Evolutionary conservation across 345 rosid genomes (phyloP), one percentile per base, ranked within the genome.

Genomic region (Eucalyptus dawsonii): DNA sequence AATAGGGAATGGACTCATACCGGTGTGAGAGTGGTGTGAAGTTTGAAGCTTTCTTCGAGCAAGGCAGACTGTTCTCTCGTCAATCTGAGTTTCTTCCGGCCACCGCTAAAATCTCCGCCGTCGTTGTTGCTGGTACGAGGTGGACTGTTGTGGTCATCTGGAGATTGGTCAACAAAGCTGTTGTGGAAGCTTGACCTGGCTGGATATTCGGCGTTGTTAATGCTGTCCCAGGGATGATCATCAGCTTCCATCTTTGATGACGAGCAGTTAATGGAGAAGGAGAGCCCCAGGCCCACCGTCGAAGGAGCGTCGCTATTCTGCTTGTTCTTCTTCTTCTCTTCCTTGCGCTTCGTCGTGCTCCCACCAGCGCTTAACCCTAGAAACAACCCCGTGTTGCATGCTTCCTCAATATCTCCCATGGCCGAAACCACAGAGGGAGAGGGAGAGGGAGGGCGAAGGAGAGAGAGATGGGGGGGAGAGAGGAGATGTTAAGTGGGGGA

Each of bases 61-160:
- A 92, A 87, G 15, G 87, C 47, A 10, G 93, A 89, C 81, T 93
- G 95, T 5, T 94, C 92, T 88, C 90, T 91, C 6, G 93, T 87
- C 34, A 94, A 92, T 86, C 95, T 90, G 58, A 93, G 92, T 89
- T 94, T 94, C 93, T 93, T 94, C 31, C 91, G 88, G 50, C 93
- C 53, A 31, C 72, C 42, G 7, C 29, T 88, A 8, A 25, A 42
- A 29, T 62, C 85, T 42, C 58, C 47, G 14, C 37, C 17, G 51
- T 90, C 76, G 42, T 47, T 24, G 9, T 53, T 67, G 29, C 51
- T 65, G 69, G 40, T 87, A 10, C 85, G 85, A 76, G 85, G 85
- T 76, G 85, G 85, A 22, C 85, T 76, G 8, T 11, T 40, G 85
- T 76, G 47, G 85, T 76, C 85, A 40, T 76, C 85, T 25, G 24